A percentile compares a stretch with the other conserved stretches of the same genome.
Evolutionary conservation across 2,329 filamentous ascomycete genomes (phyloP).

Genomic region (Achaetomium macrosporum): DNA sequence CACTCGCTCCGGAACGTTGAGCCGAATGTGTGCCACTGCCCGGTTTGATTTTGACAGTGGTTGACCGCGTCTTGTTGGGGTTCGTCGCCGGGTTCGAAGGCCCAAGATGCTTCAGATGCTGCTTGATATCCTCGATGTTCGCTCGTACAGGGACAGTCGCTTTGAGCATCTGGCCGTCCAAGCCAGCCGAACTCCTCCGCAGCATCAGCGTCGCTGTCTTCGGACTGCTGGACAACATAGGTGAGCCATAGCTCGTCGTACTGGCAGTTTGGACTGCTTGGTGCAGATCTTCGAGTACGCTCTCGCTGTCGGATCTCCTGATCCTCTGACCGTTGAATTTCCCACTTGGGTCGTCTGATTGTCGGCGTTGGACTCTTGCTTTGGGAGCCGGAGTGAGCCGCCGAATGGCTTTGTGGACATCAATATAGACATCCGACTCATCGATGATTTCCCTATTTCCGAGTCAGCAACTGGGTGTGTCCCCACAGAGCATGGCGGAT

Average conservation of each 20-base stretch:
- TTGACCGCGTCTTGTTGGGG: constrained; percentile 55
- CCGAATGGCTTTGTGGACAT: constrained; percentile 96
- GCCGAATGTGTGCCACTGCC: constrained; percentile 24
- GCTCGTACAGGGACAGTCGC: constrained; percentile 51
- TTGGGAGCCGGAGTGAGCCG: constrained; percentile 81
- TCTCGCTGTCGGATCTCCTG: constrained; percentile 27
- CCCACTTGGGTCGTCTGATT: constrained; percentile 28
- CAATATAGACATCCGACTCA: constrained; percentile 96
- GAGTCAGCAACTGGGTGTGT: constrained; percentile 22
- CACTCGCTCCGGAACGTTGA: constrained; percentile 21
- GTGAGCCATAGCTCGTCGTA: constrained; percentile 34
- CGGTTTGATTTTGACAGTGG: constrained; percentile 62
- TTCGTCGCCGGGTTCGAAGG: constrained; percentile 62
- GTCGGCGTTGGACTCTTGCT: constrained; percentile 47
- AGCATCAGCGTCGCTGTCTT: constrained; percentile 54
- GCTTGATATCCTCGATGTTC: constrained; percentile 56
- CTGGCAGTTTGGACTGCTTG: constrained; percentile 31
- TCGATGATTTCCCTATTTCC: constrained; percentile 83
- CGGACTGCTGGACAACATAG: constrained; percentile 40
- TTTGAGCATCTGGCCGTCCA: constrained; percentile 45
- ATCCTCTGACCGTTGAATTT: constrained; percentile 24
- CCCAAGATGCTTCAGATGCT: constrained; percentile 59
- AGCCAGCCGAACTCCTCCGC: constrained; percentile 50
- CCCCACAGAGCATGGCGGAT: not conserved
- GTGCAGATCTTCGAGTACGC: constrained; percentile 26